Evolutionary conservation across 2,329 filamentous ascomycete genomes (phyloP), one percentile per base, ranked within the genome.

Genomic region (Hypomyces rosellus): DNA sequence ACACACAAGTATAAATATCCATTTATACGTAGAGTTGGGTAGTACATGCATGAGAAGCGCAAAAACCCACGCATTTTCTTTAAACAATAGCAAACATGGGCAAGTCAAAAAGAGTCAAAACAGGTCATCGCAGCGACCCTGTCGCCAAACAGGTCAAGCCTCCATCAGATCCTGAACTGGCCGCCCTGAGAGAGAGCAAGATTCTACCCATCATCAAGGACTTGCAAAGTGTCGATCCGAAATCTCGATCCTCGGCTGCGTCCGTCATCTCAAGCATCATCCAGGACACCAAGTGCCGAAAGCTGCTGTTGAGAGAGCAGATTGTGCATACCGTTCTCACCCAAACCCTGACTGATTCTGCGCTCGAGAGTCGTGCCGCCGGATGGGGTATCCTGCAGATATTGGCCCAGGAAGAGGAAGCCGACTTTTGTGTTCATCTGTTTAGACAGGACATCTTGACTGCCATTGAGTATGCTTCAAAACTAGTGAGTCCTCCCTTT

Each of bases 341-440:
- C 33, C 79, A 85, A 69, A 84, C 81, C 30, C 67, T 86, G 50
- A 82, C 80, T 20, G 83, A 87, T 61, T 69, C 75, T 36, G 80
- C 74, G 51, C 69, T 84, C 47, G 82, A 86, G 65, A 81, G 80
- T 58, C 74, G 80, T 44, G 78, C 81, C 40, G 80, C 82, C 16
- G 84, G 81, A n/a, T 87, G 84, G 84, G 77, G 78, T 12, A 83
- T 86, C 55, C 68, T 87, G 47, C 74, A 77, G 55, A 75, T 80
- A 39, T 70, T 87, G 48, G 78, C 77, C 2, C 70, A 78, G 54
- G 78, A 84, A 60, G 84, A 86, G 63, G 82, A 84, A 57, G 70
- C 77, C 12, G 83, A 85, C 59, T 86, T 86, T 52, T 84, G 81
- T 55, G 69, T 86, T 16, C 82, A 86, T 57, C 64, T 87, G 51